Evolutionary conservation across 768 basidiomycete genomes (phyloP), one percentile per base, ranked within the genome.

Genomic region (Psilocybe sp.): DNA sequence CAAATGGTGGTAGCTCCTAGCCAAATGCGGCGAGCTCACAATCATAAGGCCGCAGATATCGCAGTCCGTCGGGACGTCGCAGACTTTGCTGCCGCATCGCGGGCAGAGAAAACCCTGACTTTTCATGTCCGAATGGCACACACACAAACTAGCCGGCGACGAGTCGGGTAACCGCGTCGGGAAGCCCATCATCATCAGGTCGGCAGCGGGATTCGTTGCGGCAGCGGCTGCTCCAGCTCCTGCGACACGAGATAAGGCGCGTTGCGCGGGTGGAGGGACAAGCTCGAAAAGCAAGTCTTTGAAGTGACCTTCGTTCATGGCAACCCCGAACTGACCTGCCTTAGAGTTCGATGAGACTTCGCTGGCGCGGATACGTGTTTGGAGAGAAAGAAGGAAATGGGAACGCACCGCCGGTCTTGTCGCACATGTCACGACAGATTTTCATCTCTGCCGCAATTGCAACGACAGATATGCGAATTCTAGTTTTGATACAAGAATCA

Each of bases 101-200:
- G 97, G 97, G 66, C 97, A 99, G 14, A 96, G 76, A 69, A 95
- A 99, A 3, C 96, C 97, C 53, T 91, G 88, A 65, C 85, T 87
- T 68, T 90, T 92, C 68, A 99, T 75, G 57, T 92, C 83, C 12
- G 90, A 90, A 66, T 99, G 97, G 63, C 97, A 99, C 6, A 85
- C 91, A 61, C 97, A 99, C 15, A 98, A 74, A 47, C 87, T 87
- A 7, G 86, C 85, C 32, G 85, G 85, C 3, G 87, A 89, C 9
- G 83, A 82, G 57, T 90, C 87, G 0, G 95, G 91, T 5, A 97
- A 75, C 14, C 94, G 84, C 13, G 89, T 92, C 1, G 97, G 97
- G 69, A 99, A 99, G 8, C 97, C 97, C 92, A 99, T 98, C 80
- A 97, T 89, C 89, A 99, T 97, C 46, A 99, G 74, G 69, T 98